Percentiles rank a stretch among this genome's conserved stretches.
These are phyloP conservation scores for Leccinum rimulosum DNA, from an alignment of 768 basidiomycete species.

Conservation along the genomic window DNA sequence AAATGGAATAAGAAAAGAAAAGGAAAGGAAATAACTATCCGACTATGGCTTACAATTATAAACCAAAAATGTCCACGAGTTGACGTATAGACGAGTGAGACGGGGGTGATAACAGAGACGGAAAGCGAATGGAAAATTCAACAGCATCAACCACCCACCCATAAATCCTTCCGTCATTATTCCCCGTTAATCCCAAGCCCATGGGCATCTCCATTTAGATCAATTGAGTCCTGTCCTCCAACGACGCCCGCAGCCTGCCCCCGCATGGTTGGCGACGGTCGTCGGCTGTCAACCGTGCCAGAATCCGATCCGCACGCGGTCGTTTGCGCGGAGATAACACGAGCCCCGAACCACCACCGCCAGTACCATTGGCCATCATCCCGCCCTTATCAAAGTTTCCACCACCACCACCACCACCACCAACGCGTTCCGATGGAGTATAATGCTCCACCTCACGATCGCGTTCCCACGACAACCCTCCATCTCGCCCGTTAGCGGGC, in stretches of 20 bases:
- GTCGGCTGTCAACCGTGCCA: conserved; percentile 14
- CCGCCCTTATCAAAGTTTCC: conserved; percentile 6
- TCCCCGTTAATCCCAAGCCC: conserved; percentile 30
- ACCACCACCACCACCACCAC: conserved; percentile 9
- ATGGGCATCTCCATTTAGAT: conserved; percentile 12
- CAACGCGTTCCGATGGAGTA: conserved; percentile 27
- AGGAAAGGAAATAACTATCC: background rate
- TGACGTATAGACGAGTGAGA: background rate
- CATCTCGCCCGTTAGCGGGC: conserved; percentile 23
- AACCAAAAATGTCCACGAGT: background rate
- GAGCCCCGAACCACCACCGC: conserved; percentile 12
- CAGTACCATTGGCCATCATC: background rate
- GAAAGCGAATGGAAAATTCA: background rate
- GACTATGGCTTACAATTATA: background rate
- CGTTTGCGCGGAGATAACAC: conserved; percentile 30
- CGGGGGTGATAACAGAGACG: background rate
- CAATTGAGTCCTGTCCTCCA: conserved; percentile 18
- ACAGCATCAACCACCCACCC: background rate
- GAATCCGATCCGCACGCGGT: conserved; percentile 25
- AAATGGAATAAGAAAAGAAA: background rate
- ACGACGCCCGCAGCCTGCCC: conserved; percentile 3
- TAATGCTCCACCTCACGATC: conserved; percentile 31
- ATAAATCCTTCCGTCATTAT: conserved; percentile 3
- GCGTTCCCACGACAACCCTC: conserved; percentile 30
- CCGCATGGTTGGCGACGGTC: conserved; percentile 21